phyloP scores from a whole-genome alignment of 352 stramenopile genomes.

The Pythium chondricola region DNA sequence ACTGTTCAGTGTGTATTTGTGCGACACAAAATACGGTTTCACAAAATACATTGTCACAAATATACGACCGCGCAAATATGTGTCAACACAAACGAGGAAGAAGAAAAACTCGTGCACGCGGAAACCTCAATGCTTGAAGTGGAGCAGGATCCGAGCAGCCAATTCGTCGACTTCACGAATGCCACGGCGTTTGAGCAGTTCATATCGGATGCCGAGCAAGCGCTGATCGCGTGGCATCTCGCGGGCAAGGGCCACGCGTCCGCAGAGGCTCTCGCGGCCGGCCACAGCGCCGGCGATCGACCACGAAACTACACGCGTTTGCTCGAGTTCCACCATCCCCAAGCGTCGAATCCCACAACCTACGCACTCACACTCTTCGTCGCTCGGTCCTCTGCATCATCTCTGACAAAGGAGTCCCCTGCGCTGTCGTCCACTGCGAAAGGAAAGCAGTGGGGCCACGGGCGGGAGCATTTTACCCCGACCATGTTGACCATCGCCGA shows the following conservation, averaged over 20 bases:
- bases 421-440: neutral
- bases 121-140: too few species aligned
- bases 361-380: constrained; percentile 56
- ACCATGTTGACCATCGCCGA: constrained; percentile 72
- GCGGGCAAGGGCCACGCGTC: constrained; percentile 58
- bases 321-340: constrained; percentile 21
- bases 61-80: too few species aligned
- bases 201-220: constrained; percentile 67
- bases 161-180: constrained; percentile 86
- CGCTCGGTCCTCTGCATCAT: neutral
- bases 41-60: too few species aligned
- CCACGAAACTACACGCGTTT: constrained; percentile 10
- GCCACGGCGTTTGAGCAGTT: constrained; percentile 77
- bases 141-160: constrained; percentile 77
- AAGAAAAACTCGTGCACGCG: too few species aligned
- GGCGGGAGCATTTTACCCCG: constrained; percentile 72
- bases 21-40: too few species aligned
- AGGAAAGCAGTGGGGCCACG: constrained; percentile 40
- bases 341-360: constrained; percentile 17
- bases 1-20: too few species aligned
- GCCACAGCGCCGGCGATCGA: neutral
- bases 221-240: constrained; percentile 63
- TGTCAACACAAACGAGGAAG: too few species aligned
- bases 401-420: neutral
- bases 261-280: constrained; percentile 25